These are phyloP conservation scores for Lactifluus hygrophoroides DNA, from an alignment of 768 basidiomycete species.

Conservation along the genomic window DNA sequence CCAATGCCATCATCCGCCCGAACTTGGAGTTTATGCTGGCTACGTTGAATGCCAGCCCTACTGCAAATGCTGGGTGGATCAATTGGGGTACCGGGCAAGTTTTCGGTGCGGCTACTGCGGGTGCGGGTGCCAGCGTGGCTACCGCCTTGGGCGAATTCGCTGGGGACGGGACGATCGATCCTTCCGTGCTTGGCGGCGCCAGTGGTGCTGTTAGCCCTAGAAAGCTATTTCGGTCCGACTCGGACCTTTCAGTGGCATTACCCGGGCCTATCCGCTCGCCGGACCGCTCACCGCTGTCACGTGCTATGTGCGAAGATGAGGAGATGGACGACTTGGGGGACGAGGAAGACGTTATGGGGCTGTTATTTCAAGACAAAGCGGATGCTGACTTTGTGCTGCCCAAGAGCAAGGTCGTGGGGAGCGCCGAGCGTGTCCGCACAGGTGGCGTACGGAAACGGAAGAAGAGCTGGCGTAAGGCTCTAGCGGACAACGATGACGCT, in stretches of 20 bases:
- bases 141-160: not conserved
- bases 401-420: not conserved
- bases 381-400: not conserved
- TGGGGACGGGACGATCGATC: constrained; percentile 18
- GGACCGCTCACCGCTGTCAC: not conserved
- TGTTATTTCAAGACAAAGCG: not conserved
- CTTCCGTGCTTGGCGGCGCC: constrained; percentile 6
- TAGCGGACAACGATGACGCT: not conserved
- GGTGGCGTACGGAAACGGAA: not conserved
- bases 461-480: constrained; percentile 8
- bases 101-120: not conserved
- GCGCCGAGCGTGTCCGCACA: not conserved
- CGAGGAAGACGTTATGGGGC: not conserved
- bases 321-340: not conserved
- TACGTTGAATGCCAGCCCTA: not conserved
- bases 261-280: not conserved
- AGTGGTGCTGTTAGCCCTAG: not conserved
- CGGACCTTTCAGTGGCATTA: not conserved
- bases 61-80: not conserved
- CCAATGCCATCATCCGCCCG: not conserved
- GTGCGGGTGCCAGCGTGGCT: not conserved
- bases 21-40: not conserved
- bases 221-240: not conserved
- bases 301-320: not conserved
- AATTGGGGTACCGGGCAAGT: not conserved